Conservation (phyloP, 1,139 yeast genomes). For the Yamadazyma mexicana region DNA sequence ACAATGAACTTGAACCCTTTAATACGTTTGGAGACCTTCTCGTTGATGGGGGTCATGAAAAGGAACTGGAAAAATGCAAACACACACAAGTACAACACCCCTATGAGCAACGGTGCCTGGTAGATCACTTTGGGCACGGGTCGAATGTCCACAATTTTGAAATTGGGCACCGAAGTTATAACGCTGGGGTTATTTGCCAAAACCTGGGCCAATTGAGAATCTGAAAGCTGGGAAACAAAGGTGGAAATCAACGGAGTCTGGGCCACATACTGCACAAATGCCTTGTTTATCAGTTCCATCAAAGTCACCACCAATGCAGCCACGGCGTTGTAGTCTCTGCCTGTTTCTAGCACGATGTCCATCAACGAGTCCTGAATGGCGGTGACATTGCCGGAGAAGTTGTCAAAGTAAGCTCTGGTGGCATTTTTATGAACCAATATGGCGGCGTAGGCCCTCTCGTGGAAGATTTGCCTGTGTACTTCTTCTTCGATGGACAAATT, state of each 20-base stretch:
- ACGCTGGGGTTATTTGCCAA: constrained; percentile 23
- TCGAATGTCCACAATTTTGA: constrained; percentile 18
- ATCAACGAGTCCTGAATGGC: constrained; percentile 19
- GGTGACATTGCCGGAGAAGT: constrained; percentile 17
- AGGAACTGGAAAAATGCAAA: constrained; percentile 35
- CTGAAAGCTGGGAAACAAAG: constrained; percentile 21
- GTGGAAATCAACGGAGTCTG: constrained; percentile 20
- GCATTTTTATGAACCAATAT: constrained; percentile 31
- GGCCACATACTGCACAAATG: constrained; percentile 18
- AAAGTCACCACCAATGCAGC: constrained; percentile 21
- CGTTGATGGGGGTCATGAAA: constrained; percentile 27
- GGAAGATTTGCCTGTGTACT: constrained; percentile 29
- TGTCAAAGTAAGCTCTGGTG: constrained; percentile 21
- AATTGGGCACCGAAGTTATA: constrained; percentile 25
- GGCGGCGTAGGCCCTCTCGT: constrained; percentile 32
- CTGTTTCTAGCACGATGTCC: constrained; percentile 31
- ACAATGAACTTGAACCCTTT: constrained; percentile 38
- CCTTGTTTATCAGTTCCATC: constrained; percentile 17
- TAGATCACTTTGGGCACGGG: constrained; percentile 26
- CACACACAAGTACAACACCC: constrained; percentile 30
- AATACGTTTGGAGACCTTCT: constrained; percentile 29
- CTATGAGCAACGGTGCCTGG: constrained; percentile 35
- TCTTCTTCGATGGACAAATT: constrained; percentile 26
- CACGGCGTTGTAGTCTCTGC: constrained; percentile 33
- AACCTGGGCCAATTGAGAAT: constrained; percentile 19